Conservation (phyloP, 2,329 filamentous ascomycete genomes). For the Cordyceps fumosorosea region DNA sequence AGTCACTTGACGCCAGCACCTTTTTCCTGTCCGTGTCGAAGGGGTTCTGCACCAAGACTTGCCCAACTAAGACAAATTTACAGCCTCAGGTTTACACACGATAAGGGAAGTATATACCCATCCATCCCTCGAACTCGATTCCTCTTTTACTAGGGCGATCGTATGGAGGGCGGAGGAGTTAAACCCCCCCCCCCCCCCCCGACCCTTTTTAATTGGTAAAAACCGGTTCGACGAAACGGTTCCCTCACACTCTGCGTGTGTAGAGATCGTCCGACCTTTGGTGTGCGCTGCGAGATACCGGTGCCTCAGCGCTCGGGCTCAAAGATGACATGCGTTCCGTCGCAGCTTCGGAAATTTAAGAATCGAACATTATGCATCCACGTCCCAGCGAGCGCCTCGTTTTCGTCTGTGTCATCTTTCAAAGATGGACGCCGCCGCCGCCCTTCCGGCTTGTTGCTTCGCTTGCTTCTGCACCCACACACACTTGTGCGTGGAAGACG, state of each 20-base stretch:
- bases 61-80: too few species aligned
- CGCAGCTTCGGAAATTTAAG: neutral
- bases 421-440: too few species aligned
- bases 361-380: neutral
- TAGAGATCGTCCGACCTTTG: neutral
- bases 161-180: neutral
- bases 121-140: too few species aligned
- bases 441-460: neutral
- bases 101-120: too few species aligned
- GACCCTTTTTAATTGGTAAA: neutral
- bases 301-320: neutral
- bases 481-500: neutral
- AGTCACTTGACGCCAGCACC: too few species aligned
- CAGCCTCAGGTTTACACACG: too few species aligned
- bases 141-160: neutral
- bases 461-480: neutral
- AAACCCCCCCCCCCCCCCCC: neutral
- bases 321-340: neutral
- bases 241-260: neutral
- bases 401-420: too few species aligned
- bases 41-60: too few species aligned
- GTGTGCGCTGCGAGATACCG: too few species aligned
- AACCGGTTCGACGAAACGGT: neutral
- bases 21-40: too few species aligned
- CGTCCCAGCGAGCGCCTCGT: neutral